Conservation (phyloP, 441 rosid species). For the Populus tomentosa region DNA sequence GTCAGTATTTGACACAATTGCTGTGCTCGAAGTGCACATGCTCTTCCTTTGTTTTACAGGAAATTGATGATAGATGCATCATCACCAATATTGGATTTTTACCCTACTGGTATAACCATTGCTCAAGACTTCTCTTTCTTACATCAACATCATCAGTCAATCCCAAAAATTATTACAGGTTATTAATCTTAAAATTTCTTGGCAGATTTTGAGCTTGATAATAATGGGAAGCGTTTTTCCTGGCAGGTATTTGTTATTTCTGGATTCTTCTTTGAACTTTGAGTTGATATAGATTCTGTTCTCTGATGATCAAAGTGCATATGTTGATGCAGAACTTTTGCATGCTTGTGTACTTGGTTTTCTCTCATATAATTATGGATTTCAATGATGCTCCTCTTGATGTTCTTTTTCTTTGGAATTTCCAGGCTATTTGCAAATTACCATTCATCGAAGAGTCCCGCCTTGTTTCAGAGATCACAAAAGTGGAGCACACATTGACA, state of each 20-base stretch:
- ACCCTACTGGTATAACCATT: slow-evolving; percentile 23
- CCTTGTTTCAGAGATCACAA: slow-evolving; percentile 27
- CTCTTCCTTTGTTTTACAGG: slow-evolving; percentile 30
- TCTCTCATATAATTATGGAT: too few species aligned
- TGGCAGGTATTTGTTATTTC: slow-evolving; percentile 29
- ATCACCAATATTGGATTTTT: slow-evolving; percentile 30
- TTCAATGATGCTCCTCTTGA: too few species aligned
- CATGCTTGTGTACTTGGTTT: not conserved
- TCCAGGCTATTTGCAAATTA: slow-evolving; percentile 24
- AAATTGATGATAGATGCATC: slow-evolving; percentile 25
- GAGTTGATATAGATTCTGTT: not conserved
- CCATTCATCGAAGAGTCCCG: slow-evolving; percentile 35
- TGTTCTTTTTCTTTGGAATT: not conserved
- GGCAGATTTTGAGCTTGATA: slow-evolving; percentile 34
- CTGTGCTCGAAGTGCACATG: slow-evolving; percentile 27
- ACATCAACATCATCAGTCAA: not conserved
- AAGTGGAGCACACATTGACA: slow-evolving; percentile 30
- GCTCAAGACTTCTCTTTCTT: not conserved
- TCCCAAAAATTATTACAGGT: not conserved
- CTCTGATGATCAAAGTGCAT: not conserved
- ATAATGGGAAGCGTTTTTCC: slow-evolving; percentile 21
- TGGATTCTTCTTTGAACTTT: not conserved
- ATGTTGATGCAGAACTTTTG: not conserved
- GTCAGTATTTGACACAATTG: not conserved
- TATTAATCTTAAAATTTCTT: slow-evolving; percentile 4